Conservation (phyloP, 2,329 filamentous ascomycete species). For the Colletotrichum musae region DNA sequence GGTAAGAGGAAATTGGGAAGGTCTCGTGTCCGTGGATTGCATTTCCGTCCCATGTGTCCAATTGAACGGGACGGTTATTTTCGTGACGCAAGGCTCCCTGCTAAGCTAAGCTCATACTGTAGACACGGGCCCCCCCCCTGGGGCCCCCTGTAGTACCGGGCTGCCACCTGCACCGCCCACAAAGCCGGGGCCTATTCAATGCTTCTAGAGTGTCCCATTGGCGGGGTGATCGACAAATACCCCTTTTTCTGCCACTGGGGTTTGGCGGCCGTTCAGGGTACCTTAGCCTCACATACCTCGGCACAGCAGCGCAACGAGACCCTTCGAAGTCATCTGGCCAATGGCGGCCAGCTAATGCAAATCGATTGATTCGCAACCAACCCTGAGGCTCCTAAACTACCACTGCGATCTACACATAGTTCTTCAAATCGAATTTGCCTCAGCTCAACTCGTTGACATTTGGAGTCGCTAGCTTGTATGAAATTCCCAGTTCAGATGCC, state of each 20-base stretch:
- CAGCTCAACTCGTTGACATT: too few species aligned
- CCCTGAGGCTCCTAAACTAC: too few species aligned
- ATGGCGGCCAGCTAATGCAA: constrained; percentile 3
- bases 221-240: constrained; percentile 29
- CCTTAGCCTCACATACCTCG: constrained; percentile 16
- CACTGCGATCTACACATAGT: too few species aligned
- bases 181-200: constrained; percentile 15
- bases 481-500: too few species aligned
- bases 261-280: constrained; percentile 1
- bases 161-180: constrained; percentile 13
- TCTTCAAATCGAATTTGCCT: too few species aligned
- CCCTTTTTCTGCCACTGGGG: constrained; percentile 24
- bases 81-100: constrained; percentile 31
- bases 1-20: constrained; percentile 20
- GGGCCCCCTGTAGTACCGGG: constrained; percentile 2
- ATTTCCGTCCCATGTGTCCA: constrained; percentile 36
- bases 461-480: too few species aligned
- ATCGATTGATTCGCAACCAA: too few species aligned
- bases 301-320: not conserved
- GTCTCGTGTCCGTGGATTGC: constrained; percentile 38
- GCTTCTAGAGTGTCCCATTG: constrained; percentile 20
- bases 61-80: constrained; percentile 25
- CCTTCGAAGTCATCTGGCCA: not conserved
- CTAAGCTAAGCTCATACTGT: constrained; percentile 21
- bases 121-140: constrained; percentile 4